A percentile compares a stretch with the other conserved stretches of the same genome.
phyloP scores from a whole-genome alignment of 352 stramenopile genomes.

The Elongisporangium undulatum region DNA sequence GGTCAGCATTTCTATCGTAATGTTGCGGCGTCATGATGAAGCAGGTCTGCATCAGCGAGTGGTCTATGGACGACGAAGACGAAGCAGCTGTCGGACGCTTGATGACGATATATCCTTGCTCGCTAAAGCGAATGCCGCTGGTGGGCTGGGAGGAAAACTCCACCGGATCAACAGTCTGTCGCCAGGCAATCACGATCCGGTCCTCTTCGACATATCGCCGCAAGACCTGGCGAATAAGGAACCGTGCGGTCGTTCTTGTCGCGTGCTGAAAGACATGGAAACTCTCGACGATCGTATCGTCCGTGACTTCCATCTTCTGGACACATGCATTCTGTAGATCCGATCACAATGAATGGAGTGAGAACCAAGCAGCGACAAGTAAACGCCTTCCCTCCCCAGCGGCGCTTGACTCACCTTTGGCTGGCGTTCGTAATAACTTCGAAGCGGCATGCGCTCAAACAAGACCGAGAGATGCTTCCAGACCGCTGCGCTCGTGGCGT shows the following conservation, averaged over 20 bases:
- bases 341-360: not conserved
- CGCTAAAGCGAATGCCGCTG: conserved; percentile 42
- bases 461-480: conserved; percentile 27
- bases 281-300: conserved; percentile 1
- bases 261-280: conserved; percentile 5
- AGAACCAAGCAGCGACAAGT: not conserved
- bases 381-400: not conserved
- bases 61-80: not conserved
- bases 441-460: conserved; percentile 12
- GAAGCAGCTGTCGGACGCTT: conserved; percentile 16
- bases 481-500: conserved; percentile 13
- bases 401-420: conserved; percentile 1
- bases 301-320: conserved; percentile 1
- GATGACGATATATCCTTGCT: conserved; percentile 60
- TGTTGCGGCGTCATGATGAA: not conserved
- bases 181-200: conserved; percentile 33
- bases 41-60: not conserved
- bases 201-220: conserved; percentile 13
- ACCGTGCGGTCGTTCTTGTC: conserved; percentile 8
- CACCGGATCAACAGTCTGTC: conserved; percentile 45
- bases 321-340: not conserved
- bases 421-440: not conserved
- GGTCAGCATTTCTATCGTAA: not conserved
- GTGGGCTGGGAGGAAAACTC: conserved; percentile 46
- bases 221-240: conserved; percentile 3